Evolutionary conservation across 2,329 filamentous ascomycete species (phyloP), one percentile per base, ranked within the genome.

Genomic region (Exutisphaerella laricina): DNA sequence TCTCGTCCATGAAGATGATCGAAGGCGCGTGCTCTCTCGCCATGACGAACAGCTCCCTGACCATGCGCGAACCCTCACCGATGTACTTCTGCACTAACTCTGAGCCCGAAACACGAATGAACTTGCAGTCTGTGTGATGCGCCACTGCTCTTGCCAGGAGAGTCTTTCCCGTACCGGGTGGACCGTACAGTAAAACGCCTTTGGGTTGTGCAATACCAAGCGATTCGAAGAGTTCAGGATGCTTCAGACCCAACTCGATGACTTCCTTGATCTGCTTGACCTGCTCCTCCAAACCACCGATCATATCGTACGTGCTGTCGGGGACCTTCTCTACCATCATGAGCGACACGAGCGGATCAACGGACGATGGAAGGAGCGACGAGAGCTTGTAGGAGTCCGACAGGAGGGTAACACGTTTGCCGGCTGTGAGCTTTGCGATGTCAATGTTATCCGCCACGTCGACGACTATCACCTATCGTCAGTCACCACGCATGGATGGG

Each of bases 251-350:
- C 32, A 98, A 83, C 73, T 98, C 92, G 66, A 98, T 97, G 59
- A 98, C 92, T 71, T 98, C 92, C 72, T 98, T 98, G 76, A 98
- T 98, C 67, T 98, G 92, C 73, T 98, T 97, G 74, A 98, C 97
- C 66, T 98, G 92, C 67, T 98, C 90, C 66, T 98, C 92, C 50
- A 98, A 74, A 56, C 92, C 92, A 70, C 92, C 92, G 66, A 98
- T 98, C 92, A 98, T 98, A 72, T 98, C 92, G 75, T 98, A 98
- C 65, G 92, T 98, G 73, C 88, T 96, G 75, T 98, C 92, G 12
- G 92, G 92, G 12, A 98, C 92, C 77, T 98, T 98, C 67, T 98
- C 92, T 39, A 98, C 92, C 92, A 98, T 98, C 92, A 98, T 98
- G 66, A 98, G 85, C 25, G 92, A 98, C 44, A 98, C 92, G 45